A percentile compares a stretch with the other conserved stretches of the same genome.
These are phyloP conservation scores for Suillus placidus DNA, from an alignment of 768 basidiomycete genomes.

Conservation along the genomic window DNA sequence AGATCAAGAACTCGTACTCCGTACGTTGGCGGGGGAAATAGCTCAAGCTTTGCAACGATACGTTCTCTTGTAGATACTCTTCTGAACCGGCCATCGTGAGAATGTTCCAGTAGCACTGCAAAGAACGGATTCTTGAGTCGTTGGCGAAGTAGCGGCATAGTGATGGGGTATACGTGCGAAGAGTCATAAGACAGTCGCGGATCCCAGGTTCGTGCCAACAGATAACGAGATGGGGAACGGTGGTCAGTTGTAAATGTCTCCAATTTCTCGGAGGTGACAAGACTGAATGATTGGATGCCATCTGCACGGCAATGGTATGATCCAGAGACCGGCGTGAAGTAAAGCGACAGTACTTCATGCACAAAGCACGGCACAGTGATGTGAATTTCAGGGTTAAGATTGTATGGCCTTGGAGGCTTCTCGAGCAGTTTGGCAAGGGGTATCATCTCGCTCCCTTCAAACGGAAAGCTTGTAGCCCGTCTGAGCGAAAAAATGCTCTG, in stretches of 20 bases:
- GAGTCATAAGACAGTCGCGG: neutral
- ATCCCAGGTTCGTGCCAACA: constrained; percentile 6
- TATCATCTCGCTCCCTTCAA: neutral
- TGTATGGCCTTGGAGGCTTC: constrained; percentile 1
- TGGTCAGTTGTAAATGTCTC: neutral
- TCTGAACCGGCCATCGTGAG: neutral
- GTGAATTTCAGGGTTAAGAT: neutral
- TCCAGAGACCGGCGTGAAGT: neutral
- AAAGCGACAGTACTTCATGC: constrained; percentile 1
- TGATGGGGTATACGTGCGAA: neutral
- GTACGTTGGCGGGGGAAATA: neutral
- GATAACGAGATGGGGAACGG: neutral
- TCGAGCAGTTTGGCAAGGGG: constrained; percentile 1
- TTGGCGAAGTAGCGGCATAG: neutral
- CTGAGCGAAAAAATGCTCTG: constrained; percentile 2
- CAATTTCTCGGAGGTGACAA: neutral
- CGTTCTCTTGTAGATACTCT: neutral
- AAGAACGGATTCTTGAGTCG: constrained; percentile 3
- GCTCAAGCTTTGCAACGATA: neutral
- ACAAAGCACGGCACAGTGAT: constrained; percentile 8
- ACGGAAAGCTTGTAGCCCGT: neutral
- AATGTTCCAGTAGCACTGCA: neutral
- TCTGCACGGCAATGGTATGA: neutral
- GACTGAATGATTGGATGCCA: neutral
- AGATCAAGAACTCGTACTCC: neutral